phyloP scores from a whole-genome alignment of 352 stramenopile genomes.

The Globisporangium lucens region DNA sequence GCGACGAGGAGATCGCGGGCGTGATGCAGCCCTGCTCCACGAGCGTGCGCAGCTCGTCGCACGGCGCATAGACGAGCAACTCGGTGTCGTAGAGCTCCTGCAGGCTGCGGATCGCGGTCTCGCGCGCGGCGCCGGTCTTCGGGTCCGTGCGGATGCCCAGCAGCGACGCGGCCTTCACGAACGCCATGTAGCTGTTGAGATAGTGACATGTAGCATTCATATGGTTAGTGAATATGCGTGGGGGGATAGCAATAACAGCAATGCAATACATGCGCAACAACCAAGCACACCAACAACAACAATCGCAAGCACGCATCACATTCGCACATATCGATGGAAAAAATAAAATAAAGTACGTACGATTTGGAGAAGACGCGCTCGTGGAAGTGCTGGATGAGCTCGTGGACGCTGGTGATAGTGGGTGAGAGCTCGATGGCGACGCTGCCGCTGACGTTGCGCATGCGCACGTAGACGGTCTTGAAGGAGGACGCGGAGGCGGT shows the following conservation, averaged over 20 bases:
- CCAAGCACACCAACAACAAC: neutral
- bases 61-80: conserved; percentile 69
- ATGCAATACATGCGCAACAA: conserved; percentile 2
- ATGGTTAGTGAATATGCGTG: neutral
- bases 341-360: conserved; percentile 24
- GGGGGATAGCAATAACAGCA: conserved; percentile 6
- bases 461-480: conserved; percentile 61
- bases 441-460: conserved; percentile 64
- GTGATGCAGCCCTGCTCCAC: conserved; percentile 75
- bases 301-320: neutral
- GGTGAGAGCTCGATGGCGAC: conserved; percentile 54
- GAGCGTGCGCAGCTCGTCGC: conserved; percentile 65
- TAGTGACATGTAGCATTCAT: neutral
- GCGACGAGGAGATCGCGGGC: conserved; percentile 30
- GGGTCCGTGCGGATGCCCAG: conserved; percentile 36
- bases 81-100: conserved; percentile 50
- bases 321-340: neutral
- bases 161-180: conserved; percentile 42
- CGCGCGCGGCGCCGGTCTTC: conserved; percentile 17
- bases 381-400: conserved; percentile 68
- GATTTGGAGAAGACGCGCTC: conserved; percentile 68
- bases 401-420: conserved; percentile 28
- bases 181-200: conserved; percentile 30
- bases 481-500: neutral
- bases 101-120: conserved; percentile 42